Conservation (phyloP, 345 rosid genomes). For the Excoecaria agallocha region DNA sequence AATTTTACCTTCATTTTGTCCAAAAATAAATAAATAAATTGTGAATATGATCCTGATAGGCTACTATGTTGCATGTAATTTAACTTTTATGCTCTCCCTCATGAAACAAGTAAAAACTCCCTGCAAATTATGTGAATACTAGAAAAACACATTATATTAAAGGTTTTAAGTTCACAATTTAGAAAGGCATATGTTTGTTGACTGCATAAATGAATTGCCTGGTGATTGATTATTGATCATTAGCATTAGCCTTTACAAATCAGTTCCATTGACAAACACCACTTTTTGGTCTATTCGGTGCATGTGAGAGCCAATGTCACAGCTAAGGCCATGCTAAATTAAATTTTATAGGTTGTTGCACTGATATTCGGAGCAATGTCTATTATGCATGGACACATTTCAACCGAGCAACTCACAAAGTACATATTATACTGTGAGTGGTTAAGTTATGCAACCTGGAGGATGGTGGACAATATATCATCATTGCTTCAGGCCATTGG, state of each 20-base stretch:
- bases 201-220: background rate
- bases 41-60: background rate
- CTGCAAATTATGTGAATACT: background rate
- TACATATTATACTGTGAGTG: slow-evolving; percentile 93
- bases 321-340: background rate
- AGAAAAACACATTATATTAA: background rate
- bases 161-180: background rate
- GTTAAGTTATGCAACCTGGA: slow-evolving; percentile 95
- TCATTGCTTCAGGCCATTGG: slow-evolving; percentile 93
- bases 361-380: slow-evolving; percentile 84
- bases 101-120: background rate
- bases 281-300: background rate
- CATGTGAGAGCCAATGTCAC: background rate
- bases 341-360: slow-evolving; percentile 62
- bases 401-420: slow-evolving; percentile 93
- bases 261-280: background rate
- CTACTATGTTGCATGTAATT: background rate
- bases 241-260: background rate
- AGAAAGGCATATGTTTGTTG: background rate
- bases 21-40: background rate
- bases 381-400: slow-evolving; percentile 70
- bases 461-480: slow-evolving; percentile 89
- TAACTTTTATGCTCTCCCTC: background rate
- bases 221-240: background rate
- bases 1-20: background rate